Conservation (phyloP, 2,329 filamentous ascomycete species). For the Fusarium kyushuense region DNA sequence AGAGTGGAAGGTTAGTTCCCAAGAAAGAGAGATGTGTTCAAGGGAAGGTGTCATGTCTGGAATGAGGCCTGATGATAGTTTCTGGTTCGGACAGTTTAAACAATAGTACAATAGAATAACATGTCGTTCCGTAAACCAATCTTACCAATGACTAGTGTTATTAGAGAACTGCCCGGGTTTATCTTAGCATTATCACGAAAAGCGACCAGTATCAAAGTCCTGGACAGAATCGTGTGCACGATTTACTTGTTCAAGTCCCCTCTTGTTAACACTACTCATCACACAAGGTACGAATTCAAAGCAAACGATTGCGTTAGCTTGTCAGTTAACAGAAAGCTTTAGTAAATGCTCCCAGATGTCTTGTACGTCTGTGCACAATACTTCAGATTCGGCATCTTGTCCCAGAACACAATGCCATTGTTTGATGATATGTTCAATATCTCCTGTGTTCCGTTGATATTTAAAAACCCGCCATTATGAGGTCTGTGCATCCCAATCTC, state of each 20-base stretch:
- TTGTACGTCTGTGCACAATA: too few relatives aligned
- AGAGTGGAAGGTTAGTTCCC: slow-evolving; percentile 43
- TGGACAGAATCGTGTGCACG: not conserved
- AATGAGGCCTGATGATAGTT: slow-evolving; percentile 51
- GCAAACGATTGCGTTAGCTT: too few relatives aligned
- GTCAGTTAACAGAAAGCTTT: too few relatives aligned
- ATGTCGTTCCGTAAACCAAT: not conserved
- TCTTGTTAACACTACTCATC: not conserved
- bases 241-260: too few relatives aligned
- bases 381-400: too few relatives aligned
- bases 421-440: not conserved
- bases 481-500: too few relatives aligned
- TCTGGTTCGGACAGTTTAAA: slow-evolving; percentile 53
- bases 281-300: not conserved
- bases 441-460: not conserved
- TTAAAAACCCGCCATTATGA: not conserved
- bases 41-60: slow-evolving; percentile 49
- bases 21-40: slow-evolving; percentile 48
- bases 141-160: not conserved
- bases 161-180: too few relatives aligned
- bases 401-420: not conserved
- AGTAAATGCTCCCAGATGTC: too few relatives aligned
- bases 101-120: too few relatives aligned
- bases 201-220: too few relatives aligned
- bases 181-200: too few relatives aligned